Evolutionary conservation across 2,329 filamentous ascomycete species (phyloP), one percentile per base, ranked within the genome.

Genomic region (Penicillium sp.): DNA sequence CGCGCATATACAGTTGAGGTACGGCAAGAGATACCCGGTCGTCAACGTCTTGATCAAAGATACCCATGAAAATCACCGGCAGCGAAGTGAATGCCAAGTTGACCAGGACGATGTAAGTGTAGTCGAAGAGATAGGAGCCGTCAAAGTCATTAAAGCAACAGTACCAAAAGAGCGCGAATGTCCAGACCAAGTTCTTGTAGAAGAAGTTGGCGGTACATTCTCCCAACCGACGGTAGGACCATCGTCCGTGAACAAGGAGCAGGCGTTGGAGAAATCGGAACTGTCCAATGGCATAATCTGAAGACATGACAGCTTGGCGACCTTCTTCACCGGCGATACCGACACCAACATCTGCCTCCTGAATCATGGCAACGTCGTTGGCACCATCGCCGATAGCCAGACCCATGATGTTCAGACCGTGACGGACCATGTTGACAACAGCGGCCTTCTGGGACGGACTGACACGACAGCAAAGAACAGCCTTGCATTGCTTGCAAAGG

Each of bases 121-220:
- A 97, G 76, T 99, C 95, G 79, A 96, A 97, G 54, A 97, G 87
- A 74, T 97, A 98, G 47, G 94, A 94, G 76, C 94, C 92, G 79
- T 99, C 95, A 75, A 96, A 97, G 78, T 96, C 89, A 81, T 90
- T 92, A 78, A 90, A 99, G 55, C 96, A 91, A 74, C 96, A 92
- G 77, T 91, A 99, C 94, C 94, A 98, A 83, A 98, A 97, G 59
- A 99, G 90, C 44, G 89, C 86, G 72, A 97, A 94, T 0, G 92
- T 95, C 95, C 95, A 99, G 54, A 98, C 89, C 77, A 99, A 90
- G 81, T 98, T 99, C 89, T 99, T 99, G 86, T 98, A 99, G 82
- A 99, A 99, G 83, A 99, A 99, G 76, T 99, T 99, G 75, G 92
- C 92, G 70, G 96, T 97, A 49, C 89, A 91, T 80, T 99, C 95